Base-by-base conservation (phyloP, 345 rosid genomes). In the Geranium rotundifolium region DNA sequence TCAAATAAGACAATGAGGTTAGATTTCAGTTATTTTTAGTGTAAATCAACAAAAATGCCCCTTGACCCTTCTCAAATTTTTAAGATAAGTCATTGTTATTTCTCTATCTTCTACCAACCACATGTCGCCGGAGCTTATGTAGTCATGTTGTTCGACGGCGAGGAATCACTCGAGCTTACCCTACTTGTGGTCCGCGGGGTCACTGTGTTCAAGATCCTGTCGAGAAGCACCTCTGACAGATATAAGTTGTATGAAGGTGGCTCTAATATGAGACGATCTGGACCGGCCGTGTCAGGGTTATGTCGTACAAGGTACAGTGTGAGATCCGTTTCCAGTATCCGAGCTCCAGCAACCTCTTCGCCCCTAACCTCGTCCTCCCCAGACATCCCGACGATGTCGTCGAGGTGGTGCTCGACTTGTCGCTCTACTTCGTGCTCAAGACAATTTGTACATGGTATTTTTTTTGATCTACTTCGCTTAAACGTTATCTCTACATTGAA, bases 191-290 rank as follows among this genome's bases (percentile, higher is more conserved):
- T 93, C 57, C 97, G 95, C 41, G 99, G 90, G 62, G 99, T 93
- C 59, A 71, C 82, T 66, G 86, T 93, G 13, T 93, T 70, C 89
- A 93, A 90, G 75, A 93, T 93, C 77, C 96, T 95, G 4, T 96
- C 99, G 50, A 89, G 96, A 46, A 75, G 88, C 62, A 93, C 96
- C 50, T 88, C 97, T 54, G 97, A 95, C 19, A 95, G 97, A 16
- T 93, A 93, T 84, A 93, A 93, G 73, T 93, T 97, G 79, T 96
- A 97, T 17, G 99, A 93, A n/a, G n/a, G 69, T 93, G 99, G 99
- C 77, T 93, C 41, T 97, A 93, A 62, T 83, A 97, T 61, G 96
- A 93, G 67, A 93, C 88, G 99, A 93, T 90, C 90, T 93, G 99
- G 97, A 69, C 96, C 13, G 99, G 99, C 17, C 75, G 99, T 5